A percentile compares a stretch with the other conserved stretches of the same genome.
Conservation (phyloP, 768 basidiomycete species). For the Tremella mesenterica region DNA sequence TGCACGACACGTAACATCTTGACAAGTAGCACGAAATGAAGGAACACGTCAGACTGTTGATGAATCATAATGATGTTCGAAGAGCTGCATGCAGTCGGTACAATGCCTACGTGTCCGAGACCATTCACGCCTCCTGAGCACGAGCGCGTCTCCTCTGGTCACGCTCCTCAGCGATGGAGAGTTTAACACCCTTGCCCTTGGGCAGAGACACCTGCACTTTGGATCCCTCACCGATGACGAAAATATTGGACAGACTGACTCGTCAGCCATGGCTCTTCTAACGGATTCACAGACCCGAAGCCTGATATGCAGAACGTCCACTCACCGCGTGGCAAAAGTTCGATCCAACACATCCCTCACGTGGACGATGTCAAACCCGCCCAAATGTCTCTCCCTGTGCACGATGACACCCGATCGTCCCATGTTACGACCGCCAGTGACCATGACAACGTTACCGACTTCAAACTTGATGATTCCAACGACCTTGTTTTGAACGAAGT, state of each 20-base stretch:
- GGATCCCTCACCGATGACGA: slow-evolving; percentile 88
- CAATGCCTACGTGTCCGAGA: background rate
- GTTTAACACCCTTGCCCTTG: slow-evolving; percentile 94
- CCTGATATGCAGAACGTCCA: no score
- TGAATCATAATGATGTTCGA: no score
- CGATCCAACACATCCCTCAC: slow-evolving; percentile 91
- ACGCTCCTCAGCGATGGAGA: slow-evolving; percentile 80
- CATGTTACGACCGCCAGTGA: slow-evolving; percentile 99
- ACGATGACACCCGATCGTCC: slow-evolving; percentile 93
- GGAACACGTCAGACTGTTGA: no score
- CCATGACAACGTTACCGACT: slow-evolving; percentile 90
- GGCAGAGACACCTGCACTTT: slow-evolving; percentile 97
- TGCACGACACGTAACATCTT: no score
- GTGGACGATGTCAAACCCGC: slow-evolving; percentile 98
- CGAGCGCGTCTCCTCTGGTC: slow-evolving; percentile 62
- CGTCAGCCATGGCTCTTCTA: background rate
- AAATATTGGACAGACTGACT: slow-evolving; percentile 84
- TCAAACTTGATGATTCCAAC: slow-evolving; percentile 86
- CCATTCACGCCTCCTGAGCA: slow-evolving; percentile 40
- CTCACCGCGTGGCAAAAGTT: slow-evolving; percentile 92
- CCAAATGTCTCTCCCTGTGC: slow-evolving; percentile 92
- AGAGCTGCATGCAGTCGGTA: slow-evolving; percentile 1
- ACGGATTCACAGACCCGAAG: no score
- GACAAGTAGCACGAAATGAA: no score
- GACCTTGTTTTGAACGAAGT: slow-evolving; percentile 90